Percentiles rank a stretch among this genome's conserved stretches.
These are phyloP conservation scores for Nakazawaea holstii DNA, from an alignment of 805 yeast genomes.

Conservation along the genomic window DNA sequence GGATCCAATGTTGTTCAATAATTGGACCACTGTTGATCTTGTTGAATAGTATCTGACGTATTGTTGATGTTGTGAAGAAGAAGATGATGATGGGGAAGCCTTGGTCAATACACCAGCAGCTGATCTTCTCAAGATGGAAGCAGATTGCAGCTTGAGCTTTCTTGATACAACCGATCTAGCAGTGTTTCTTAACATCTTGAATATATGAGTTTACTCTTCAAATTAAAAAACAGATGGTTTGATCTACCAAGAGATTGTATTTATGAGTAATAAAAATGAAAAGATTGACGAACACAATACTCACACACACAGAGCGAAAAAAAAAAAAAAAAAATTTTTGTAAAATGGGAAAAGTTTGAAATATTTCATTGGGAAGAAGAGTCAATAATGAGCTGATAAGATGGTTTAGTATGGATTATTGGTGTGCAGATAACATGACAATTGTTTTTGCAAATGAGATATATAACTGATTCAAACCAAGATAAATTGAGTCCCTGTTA, in stretches of 20 bases:
- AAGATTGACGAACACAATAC: too few species aligned
- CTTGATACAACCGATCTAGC: not conserved
- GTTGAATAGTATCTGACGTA: conserved; percentile 45
- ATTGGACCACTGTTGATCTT: conserved; percentile 91
- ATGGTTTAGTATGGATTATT: not conserved
- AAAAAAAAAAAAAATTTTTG: too few species aligned
- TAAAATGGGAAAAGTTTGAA: too few species aligned
- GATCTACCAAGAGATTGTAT: not conserved
- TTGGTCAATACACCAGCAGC: not conserved
- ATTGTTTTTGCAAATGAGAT: too few species aligned
- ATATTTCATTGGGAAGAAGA: too few species aligned
- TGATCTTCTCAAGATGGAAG: not conserved
- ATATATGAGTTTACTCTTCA: not conserved
- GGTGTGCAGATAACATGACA: too few species aligned
- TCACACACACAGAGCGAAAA: too few species aligned
- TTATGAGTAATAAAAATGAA: too few species aligned
- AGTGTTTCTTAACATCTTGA: not conserved
- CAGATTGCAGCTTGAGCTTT: not conserved
- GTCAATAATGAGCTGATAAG: not conserved
- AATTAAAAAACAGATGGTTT: not conserved
- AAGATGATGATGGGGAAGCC: not conserved
- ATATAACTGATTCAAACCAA: too few species aligned
- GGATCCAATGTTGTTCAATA: conserved; percentile 92
- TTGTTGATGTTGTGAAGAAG: not conserved
- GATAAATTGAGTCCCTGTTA: too few species aligned